A percentile compares a stretch with the other conserved stretches of the same genome.
These are phyloP conservation scores for Camellia oleifera DNA, from an alignment of 179 eudicot genomes.

Conservation along the genomic window DNA sequence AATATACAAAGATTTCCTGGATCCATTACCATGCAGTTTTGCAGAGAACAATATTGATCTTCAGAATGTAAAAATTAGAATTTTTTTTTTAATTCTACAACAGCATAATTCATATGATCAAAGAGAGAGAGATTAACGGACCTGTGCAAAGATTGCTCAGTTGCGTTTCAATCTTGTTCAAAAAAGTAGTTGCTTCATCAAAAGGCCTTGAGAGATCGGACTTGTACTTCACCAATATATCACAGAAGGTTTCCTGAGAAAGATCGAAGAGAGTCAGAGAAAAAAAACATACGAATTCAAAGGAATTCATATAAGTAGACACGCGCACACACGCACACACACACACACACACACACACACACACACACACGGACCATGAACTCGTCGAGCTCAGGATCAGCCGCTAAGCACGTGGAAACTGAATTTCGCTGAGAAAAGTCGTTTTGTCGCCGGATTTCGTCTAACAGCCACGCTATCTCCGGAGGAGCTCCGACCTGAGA, in stretches of 20 bases:
- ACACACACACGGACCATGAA: constrained; percentile 40
- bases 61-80: not conserved
- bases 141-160: constrained; percentile 82
- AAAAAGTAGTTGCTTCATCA: constrained; percentile 79
- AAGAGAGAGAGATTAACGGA: constrained; percentile 12
- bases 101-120: not conserved
- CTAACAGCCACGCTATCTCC: constrained; percentile 37
- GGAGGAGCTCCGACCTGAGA: constrained; percentile 58
- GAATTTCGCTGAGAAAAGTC: constrained; percentile 19
- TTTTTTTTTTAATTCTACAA: too few species aligned
- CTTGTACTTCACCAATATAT: constrained; percentile 75
- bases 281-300: too few species aligned
- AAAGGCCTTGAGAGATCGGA: constrained; percentile 84
- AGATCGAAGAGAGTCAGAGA: not conserved
- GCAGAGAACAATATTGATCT: not conserved
- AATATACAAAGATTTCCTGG: not conserved
- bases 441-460: constrained; percentile 44
- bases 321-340: constrained; percentile 1
- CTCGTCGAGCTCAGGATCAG: constrained; percentile 58
- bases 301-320: not conserved
- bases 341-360: not conserved
- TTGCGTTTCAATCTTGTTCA: constrained; percentile 66
- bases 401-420: constrained; percentile 30
- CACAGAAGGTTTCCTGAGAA: constrained; percentile 69
- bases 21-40: not conserved